Percentiles rank a stretch among this genome's conserved stretches.
Evolutionary conservation across 371 early-diverging fungal genomes (phyloP).

Genomic region (Parasitella parasitica): DNA sequence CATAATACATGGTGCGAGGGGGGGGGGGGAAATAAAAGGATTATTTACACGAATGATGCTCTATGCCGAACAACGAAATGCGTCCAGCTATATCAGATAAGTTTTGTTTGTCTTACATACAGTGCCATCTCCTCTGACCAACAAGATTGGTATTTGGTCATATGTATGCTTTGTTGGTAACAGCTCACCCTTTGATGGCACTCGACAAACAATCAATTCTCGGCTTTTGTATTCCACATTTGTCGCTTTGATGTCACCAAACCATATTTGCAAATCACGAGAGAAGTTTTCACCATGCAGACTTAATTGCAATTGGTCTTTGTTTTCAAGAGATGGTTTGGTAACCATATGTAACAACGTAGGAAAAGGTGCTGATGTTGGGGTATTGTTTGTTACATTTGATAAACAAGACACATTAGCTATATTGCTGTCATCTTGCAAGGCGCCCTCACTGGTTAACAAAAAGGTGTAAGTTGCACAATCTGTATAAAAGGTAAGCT

Average conservation of each 20-base stretch:
- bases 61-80: not conserved
- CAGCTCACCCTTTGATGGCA: constrained; percentile 32
- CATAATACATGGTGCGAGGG: not conserved
- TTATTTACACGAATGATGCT: not conserved
- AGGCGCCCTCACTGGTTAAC: constrained; percentile 21
- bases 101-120: constrained; percentile 44
- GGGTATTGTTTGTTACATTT: too few relatives aligned
- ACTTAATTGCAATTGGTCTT: constrained; percentile 6
- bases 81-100: constrained; percentile 17
- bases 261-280: constrained; percentile 69
- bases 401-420: not conserved
- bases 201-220: constrained; percentile 33
- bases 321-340: not conserved
- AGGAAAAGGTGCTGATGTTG: constrained; percentile 22
- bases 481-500: constrained; percentile 23
- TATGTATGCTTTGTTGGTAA: constrained; percentile 24
- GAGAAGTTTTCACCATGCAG: constrained; percentile 62
- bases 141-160: constrained; percentile 37
- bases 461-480: constrained; percentile 75
- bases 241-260: constrained; percentile 50
- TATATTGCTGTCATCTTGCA: not conserved
- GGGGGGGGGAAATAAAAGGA: not conserved
- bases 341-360: not conserved
- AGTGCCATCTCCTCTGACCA: constrained; percentile 40
- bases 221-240: constrained; percentile 39